Evolutionary conservation across 2,329 filamentous ascomycete genomes (phyloP).

Genomic region (Colletotrichum sidae): DNA sequence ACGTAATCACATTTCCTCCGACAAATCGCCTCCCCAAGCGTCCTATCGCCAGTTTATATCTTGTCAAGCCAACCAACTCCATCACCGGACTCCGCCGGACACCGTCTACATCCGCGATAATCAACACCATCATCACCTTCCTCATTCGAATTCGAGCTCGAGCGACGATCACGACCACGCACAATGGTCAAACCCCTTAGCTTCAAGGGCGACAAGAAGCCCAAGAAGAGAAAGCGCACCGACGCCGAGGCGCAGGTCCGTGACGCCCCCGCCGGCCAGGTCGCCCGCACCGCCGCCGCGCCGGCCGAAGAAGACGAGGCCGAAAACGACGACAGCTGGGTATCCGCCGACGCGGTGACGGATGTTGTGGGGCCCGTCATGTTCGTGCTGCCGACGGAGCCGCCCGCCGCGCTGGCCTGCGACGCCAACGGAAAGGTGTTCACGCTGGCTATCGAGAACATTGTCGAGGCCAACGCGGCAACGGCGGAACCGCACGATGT

Average conservation of each 20-base stretch:
- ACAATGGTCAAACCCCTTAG: slow-evolving; percentile 88
- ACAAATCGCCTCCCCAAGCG: slow-evolving; percentile 3
- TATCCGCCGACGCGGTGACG: slow-evolving; percentile 78
- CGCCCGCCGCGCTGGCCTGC: slow-evolving; percentile 81
- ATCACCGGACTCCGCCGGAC: slow-evolving; percentile 20
- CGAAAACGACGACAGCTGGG: slow-evolving; percentile 87
- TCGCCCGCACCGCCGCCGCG: slow-evolving; percentile 41
- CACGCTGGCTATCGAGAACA: slow-evolving; percentile 83
- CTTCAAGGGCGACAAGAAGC: slow-evolving; percentile 98
- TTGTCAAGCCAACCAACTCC: slow-evolving; percentile 6
- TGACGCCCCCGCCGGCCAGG: slow-evolving; percentile 42
- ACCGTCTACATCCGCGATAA: slow-evolving; percentile 18
- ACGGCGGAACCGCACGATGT: slow-evolving; percentile 97
- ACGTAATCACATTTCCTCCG: slow-evolving; percentile 23
- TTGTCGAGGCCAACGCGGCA: slow-evolving; percentile 83
- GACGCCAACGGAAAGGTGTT: slow-evolving; percentile 91
- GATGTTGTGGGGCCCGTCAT: slow-evolving; percentile 88
- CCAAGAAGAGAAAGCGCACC: slow-evolving; percentile 88
- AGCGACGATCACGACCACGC: slow-evolving; percentile 9
- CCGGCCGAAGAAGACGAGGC: slow-evolving; percentile 46
- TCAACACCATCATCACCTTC: slow-evolving; percentile 5
- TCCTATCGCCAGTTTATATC: slow-evolving; percentile 20
- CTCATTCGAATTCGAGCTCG: slow-evolving; percentile 10
- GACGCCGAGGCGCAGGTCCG: slow-evolving; percentile 56
- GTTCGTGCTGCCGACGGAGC: slow-evolving; percentile 82